A percentile compares a stretch with the other conserved stretches of the same genome.
Evolutionary conservation across 2,329 filamentous ascomycete genomes (phyloP).

Genomic region (Hypoxylon sp.): DNA sequence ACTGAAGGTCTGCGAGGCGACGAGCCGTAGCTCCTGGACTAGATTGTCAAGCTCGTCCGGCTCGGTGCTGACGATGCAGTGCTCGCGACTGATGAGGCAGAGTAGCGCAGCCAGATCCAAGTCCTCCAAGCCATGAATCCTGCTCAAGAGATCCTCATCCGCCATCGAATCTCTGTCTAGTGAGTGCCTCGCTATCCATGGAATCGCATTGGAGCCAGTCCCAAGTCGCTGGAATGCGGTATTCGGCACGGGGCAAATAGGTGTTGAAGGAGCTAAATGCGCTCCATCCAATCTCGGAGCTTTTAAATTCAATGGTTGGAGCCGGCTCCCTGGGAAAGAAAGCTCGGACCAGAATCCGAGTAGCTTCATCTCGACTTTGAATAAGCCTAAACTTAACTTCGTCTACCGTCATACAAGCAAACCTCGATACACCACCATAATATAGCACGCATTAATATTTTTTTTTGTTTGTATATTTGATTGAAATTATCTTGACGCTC

Average conservation of each 20-base stretch:
- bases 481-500: no score
- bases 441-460: background rate
- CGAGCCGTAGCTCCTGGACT: constrained; percentile 80
- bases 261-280: constrained; percentile 10
- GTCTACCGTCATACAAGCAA: constrained; percentile 3
- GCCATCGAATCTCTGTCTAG: constrained; percentile 65
- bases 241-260: background rate
- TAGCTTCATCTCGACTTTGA: background rate
- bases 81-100: constrained; percentile 84
- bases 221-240: background rate
- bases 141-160: constrained; percentile 73
- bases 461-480: no score
- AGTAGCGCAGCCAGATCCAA: constrained; percentile 89
- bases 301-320: constrained; percentile 22
- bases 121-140: constrained; percentile 85
- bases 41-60: constrained; percentile 74
- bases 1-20: constrained; percentile 79
- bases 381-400: constrained; percentile 16
- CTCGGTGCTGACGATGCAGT: constrained; percentile 88
- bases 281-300: background rate
- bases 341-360: constrained; percentile 5
- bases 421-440: background rate
- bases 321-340: constrained; percentile 7
- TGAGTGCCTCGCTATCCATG: constrained; percentile 38
- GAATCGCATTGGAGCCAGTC: constrained; percentile 36